These are phyloP conservation scores for Neonectria neomacrospora DNA, from an alignment of 2,329 filamentous ascomycete species.

Conservation along the genomic window DNA sequence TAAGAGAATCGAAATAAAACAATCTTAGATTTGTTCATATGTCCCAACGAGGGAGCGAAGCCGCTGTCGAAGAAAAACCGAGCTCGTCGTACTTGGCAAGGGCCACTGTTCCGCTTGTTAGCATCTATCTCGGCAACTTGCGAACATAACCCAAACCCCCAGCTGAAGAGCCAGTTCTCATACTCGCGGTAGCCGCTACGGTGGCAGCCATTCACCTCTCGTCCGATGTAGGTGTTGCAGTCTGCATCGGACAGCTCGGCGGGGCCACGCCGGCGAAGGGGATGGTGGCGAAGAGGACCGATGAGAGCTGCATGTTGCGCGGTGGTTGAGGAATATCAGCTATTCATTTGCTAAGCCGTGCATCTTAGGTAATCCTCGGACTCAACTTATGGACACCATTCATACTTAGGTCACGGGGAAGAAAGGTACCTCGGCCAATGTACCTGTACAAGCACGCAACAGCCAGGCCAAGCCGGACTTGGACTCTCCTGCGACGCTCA, in stretches of 20 bases:
- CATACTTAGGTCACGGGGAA: neutral
- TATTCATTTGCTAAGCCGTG: too few species aligned
- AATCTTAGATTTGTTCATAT: neutral
- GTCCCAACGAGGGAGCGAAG: neutral
- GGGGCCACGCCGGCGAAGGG: neutral
- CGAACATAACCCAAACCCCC: neutral
- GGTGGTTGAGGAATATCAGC: neutral
- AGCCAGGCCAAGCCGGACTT: slow-evolving; percentile 14
- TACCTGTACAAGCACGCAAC: slow-evolving; percentile 12
- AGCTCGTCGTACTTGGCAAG: neutral
- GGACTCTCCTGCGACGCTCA: slow-evolving; percentile 10
- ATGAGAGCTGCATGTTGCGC: neutral
- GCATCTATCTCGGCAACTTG: neutral
- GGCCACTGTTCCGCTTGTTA: neutral
- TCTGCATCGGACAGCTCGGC: neutral
- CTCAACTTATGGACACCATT: too few species aligned
- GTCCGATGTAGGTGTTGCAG: neutral
- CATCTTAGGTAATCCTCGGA: too few species aligned
- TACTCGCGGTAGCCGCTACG: neutral
- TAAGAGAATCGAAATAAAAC: neutral
- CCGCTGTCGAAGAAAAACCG: neutral
- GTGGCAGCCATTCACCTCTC: neutral
- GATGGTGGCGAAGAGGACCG: neutral
- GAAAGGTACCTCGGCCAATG: slow-evolving; percentile 17
- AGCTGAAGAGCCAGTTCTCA: neutral